A percentile compares a stretch with the other conserved stretches of the same genome.
Evolutionary conservation across 2,329 filamentous ascomycete species (phyloP).

Genomic region (Raffaelea ambrosiae): DNA sequence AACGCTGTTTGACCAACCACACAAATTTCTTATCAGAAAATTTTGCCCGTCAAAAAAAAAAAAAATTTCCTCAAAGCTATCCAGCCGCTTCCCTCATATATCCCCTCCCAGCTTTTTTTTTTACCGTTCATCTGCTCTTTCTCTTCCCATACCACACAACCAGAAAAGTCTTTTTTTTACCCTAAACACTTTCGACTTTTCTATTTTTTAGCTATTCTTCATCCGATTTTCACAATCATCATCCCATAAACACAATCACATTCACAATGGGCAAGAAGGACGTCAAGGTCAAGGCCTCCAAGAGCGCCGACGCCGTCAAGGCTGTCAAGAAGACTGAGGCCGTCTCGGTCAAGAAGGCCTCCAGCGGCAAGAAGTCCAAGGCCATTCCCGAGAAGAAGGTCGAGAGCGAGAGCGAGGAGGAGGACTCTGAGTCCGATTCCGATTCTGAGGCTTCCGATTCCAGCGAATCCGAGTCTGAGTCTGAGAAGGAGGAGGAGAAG

Average conservation of each 20-base stretch:
- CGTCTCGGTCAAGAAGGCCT: constrained; percentile 57
- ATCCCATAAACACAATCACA: constrained; percentile 1
- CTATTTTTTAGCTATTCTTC: background rate
- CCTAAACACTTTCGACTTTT: background rate
- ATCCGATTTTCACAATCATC: background rate
- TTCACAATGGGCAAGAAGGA: constrained; percentile 61
- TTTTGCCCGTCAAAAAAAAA: constrained; percentile 12
- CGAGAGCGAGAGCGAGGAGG: constrained; percentile 20
- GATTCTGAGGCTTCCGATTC: constrained; percentile 15
- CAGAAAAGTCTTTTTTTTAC: background rate
- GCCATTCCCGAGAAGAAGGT: constrained; percentile 29
- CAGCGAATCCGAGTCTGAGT: constrained; percentile 8
- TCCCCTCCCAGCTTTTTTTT: constrained; percentile 3
- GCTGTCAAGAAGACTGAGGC: constrained; percentile 45
- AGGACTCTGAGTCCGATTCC: constrained; percentile 21
- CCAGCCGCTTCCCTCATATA: no score
- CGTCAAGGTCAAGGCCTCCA: constrained; percentile 47
- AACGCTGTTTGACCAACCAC: constrained; percentile 11
- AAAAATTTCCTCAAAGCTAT: constrained; percentile 8
- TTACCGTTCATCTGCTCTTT: background rate
- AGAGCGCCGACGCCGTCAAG: constrained; percentile 32
- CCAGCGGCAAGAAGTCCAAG: constrained; percentile 36
- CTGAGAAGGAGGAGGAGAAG: constrained; percentile 18
- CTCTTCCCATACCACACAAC: constrained; percentile 1
- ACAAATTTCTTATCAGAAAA: constrained; percentile 13